phyloP scores from a whole-genome alignment of 495 filamentous ascomycete genomes.

The Acidiella bohemica region DNA sequence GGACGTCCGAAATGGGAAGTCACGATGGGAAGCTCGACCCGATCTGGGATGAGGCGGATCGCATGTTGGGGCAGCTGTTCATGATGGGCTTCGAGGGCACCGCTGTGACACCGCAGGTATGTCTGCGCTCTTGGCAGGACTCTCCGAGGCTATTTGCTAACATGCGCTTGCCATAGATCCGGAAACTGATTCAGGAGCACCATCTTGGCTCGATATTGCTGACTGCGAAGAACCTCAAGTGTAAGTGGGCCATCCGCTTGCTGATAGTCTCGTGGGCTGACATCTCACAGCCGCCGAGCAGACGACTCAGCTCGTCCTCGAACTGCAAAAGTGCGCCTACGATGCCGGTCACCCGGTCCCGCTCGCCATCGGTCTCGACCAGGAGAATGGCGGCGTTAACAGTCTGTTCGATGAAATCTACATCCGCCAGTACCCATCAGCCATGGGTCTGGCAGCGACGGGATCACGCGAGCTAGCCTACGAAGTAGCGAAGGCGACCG shows the following conservation, averaged over 20 bases:
- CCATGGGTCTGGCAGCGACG: constrained; percentile 81
- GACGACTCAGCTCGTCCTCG: constrained; percentile 64
- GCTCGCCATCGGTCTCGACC: constrained; percentile 71
- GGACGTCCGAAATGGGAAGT: constrained; percentile 12
- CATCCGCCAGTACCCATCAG: constrained; percentile 79
- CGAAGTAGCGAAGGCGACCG: constrained; percentile 73
- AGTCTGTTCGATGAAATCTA: constrained; percentile 84
- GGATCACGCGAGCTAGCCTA: constrained; percentile 65
- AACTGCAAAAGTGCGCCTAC: constrained; percentile 76
- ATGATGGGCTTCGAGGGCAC: constrained; percentile 95
- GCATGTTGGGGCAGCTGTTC: constrained; percentile 74
- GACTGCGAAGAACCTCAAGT: constrained; percentile 84
- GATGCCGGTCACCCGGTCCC: constrained; percentile 76
- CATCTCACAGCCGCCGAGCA: constrained; percentile 57
- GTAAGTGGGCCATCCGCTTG: constrained; percentile 30
- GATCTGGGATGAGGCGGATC: constrained; percentile 56
- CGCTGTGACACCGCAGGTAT: constrained; percentile 44
- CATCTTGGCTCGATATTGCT: constrained; percentile 73
- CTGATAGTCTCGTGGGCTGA: not conserved
- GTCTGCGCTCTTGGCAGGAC: not conserved
- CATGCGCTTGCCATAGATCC: constrained; percentile 45
- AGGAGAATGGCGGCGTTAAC: constrained; percentile 92
- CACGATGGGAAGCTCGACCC: constrained; percentile 45
- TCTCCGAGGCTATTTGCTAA: not conserved
- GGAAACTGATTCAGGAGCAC: constrained; percentile 69